Evolutionary conservation across 2,329 filamentous ascomycete species (phyloP), one percentile per base, ranked within the genome.

Genomic region (Colletotrichum lini): DNA sequence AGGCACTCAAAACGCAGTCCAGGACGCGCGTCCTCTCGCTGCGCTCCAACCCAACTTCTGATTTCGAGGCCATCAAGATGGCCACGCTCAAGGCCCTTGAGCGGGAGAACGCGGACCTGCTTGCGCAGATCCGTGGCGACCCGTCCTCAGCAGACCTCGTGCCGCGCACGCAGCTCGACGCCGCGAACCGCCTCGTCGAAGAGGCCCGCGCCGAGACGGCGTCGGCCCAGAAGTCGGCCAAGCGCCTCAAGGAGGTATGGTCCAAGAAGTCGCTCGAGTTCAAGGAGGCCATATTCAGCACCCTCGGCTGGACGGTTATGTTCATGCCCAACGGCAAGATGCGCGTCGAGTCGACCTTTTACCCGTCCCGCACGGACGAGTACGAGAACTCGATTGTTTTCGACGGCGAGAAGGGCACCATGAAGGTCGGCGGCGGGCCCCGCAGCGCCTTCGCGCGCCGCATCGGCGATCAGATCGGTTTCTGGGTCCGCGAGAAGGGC

Each of bases 241-340:
- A 91, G 26, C 93, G 96, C 2, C 90, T 98, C 15, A 97, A 97
- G 76, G 93, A 98, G 78, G 96, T 98, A 68, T 99, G 94, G 93
- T 90, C 90, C 0, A 90, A 93, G 75, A 99, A 98, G 81, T 95
- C 93, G 1, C 91, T 93, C 76, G 96, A 99, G 83, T 98, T 99
- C 84, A 94, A 97, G 60, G 95, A 98, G 82, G 94, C 95, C 42
- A 95, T 99, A 70, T 95, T 95, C 73, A 94, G 92, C 23, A 92
- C 98, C 0, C 88, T 99, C 0, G 96, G 96, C 0, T 99, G 95
- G 93, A 96, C 96, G 64, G 90, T 98, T 15, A 95, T 96, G 42
- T 98, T 99, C 80, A 92, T 98, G 80, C 95, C 95, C n/a, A 98
- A 98, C 80, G 96, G 96, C 52, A 96, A 97, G 77, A 97, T 98